phyloP scores from a whole-genome alignment of 306 rosid species.

The Trichosanthes cucumerina region DNA sequence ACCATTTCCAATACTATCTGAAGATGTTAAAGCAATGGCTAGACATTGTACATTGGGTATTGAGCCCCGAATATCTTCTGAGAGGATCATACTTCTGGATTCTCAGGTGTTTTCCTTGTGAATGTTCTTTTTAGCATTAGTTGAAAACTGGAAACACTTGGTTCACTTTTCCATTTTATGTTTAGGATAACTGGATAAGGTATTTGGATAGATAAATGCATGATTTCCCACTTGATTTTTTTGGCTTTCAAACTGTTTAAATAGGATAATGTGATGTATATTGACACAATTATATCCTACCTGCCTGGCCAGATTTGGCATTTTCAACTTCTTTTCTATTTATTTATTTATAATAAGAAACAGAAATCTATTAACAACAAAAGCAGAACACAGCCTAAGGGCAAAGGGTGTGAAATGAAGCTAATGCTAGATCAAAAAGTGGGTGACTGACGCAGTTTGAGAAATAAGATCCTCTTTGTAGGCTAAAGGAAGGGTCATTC shows the following conservation, averaged over 20 bases:
- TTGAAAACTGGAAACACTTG: background rate
- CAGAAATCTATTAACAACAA: too few species aligned
- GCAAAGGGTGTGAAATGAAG: background rate
- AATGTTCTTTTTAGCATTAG: background rate
- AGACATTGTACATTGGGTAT: conserved; percentile 80
- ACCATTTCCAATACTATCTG: conserved; percentile 52
- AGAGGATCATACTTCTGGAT: conserved; percentile 79
- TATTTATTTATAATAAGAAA: too few species aligned
- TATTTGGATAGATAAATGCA: background rate
- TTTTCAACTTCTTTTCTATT: background rate
- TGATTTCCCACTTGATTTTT: background rate
- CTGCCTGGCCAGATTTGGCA: background rate
- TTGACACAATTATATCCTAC: background rate
- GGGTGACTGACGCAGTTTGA: background rate
- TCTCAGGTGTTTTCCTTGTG: conserved; percentile 44
- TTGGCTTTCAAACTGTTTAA: background rate
- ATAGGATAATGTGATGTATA: background rate
- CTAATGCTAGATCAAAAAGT: background rate
- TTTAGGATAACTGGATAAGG: background rate
- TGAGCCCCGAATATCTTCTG: conserved; percentile 76
- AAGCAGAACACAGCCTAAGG: too few species aligned
- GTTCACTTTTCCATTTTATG: background rate
- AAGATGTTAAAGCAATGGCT: conserved; percentile 66
- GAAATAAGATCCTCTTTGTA: background rate
- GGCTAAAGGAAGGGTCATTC: background rate